Evolutionary conservation across 495 filamentous ascomycete species (phyloP).

Genomic region (Annulohypoxylon stygium): DNA sequence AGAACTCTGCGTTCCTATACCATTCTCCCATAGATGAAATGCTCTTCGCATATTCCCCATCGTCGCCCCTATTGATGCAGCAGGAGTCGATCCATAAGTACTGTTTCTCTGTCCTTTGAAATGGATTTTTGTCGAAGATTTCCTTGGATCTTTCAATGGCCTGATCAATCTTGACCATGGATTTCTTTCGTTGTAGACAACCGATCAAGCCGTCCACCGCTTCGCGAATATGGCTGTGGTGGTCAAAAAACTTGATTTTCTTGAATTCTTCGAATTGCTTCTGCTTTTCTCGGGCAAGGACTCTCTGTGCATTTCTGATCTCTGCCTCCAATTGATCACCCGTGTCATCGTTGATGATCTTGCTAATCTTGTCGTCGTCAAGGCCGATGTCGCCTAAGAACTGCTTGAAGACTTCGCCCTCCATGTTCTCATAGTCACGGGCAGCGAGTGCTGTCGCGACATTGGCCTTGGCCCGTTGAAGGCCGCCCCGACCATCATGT

Average conservation of each 20-base stretch:
- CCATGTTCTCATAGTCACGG: constrained; percentile 20
- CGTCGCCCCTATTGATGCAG: constrained; percentile 62
- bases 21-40: constrained; percentile 64
- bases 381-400: constrained; percentile 41
- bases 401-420: constrained; percentile 35
- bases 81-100: constrained; percentile 66
- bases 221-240: constrained; percentile 49
- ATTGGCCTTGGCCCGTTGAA: constrained; percentile 32
- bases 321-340: constrained; percentile 20
- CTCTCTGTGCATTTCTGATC: constrained; percentile 15
- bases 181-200: constrained; percentile 55
- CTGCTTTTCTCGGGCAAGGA: constrained; percentile 24
- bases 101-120: constrained; percentile 52
- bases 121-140: constrained; percentile 55
- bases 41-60: constrained; percentile 57
- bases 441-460: constrained; percentile 25
- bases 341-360: constrained; percentile 18
- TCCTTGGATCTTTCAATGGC: constrained; percentile 52
- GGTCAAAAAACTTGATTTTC: constrained; percentile 49
- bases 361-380: constrained; percentile 20
- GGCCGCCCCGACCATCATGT: constrained; percentile 28
- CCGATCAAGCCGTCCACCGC: constrained; percentile 55
- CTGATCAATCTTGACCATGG: constrained; percentile 56
- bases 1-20: constrained; percentile 63
- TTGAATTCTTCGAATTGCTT: constrained; percentile 21